phyloP scores from a whole-genome alignment of 176 grass and related monocot species.

The Luzula sylvatica region DNA sequence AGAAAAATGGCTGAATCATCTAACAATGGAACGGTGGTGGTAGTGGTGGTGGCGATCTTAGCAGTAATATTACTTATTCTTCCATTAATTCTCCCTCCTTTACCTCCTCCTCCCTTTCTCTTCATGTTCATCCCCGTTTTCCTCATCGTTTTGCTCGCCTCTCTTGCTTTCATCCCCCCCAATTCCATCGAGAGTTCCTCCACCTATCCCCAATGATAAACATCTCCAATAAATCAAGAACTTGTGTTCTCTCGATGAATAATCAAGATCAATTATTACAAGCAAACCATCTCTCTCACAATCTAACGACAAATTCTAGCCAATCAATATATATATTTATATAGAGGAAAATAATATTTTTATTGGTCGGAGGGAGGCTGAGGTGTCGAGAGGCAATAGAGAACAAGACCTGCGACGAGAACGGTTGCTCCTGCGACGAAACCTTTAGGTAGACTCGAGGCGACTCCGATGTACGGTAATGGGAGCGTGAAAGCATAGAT shows the following conservation, averaged over 20 bases:
- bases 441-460: slow-evolving; percentile 65
- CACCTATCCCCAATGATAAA: slow-evolving; percentile 22
- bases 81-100: slow-evolving; percentile 51
- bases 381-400: slow-evolving; percentile 50
- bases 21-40: slow-evolving; percentile 10
- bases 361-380: slow-evolving; percentile 23
- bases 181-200: slow-evolving; percentile 8
- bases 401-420: slow-evolving; percentile 51
- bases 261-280: slow-evolving; percentile 23
- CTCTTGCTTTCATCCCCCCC: slow-evolving; percentile 28
- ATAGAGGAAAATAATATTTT: slow-evolving; percentile 10
- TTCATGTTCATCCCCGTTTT: slow-evolving; percentile 55
- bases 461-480: slow-evolving; percentile 75
- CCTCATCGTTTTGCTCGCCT: slow-evolving; percentile 53
- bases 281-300: slow-evolving; percentile 30
- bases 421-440: slow-evolving; percentile 65
- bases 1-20: not conserved
- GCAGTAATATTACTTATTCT: slow-evolving; percentile 38
- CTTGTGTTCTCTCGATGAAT: slow-evolving; percentile 1
- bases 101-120: slow-evolving; percentile 38
- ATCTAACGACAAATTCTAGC: not conserved
- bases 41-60: slow-evolving; percentile 19
- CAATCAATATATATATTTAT: not conserved
- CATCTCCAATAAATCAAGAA: slow-evolving; percentile 9
- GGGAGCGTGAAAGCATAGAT: slow-evolving; percentile 97